A percentile compares a stretch with the other conserved stretches of the same genome.
phyloP scores from a whole-genome alignment of 179 eudicot species.

The Spergularia azorica region DNA sequence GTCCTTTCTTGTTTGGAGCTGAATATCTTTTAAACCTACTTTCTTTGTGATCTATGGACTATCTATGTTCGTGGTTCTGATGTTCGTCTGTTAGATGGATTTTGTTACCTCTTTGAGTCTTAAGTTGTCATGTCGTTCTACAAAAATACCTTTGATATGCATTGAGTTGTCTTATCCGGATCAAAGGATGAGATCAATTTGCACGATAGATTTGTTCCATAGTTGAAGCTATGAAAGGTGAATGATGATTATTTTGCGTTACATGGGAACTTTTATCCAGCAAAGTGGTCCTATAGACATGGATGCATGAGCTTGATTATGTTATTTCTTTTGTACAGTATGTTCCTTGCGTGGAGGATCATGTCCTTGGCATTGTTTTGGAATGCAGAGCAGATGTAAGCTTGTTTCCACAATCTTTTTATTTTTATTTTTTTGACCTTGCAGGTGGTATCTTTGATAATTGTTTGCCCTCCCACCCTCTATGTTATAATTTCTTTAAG shows the following conservation, averaged over 20 bases:
- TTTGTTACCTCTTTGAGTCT: not conserved
- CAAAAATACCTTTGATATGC: not conserved
- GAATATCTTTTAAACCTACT: not conserved
- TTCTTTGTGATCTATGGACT: too few species aligned
- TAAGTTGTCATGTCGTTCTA: not conserved
- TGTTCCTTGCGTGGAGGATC: conserved; percentile 81
- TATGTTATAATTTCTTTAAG: too few species aligned
- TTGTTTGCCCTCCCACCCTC: too few species aligned
- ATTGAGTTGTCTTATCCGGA: not conserved
- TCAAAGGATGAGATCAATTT: not conserved
- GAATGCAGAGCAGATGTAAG: conserved; percentile 88
- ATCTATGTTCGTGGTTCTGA: not conserved
- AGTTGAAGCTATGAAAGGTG: not conserved
- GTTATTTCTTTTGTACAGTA: conserved; percentile 51
- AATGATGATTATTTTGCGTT: not conserved
- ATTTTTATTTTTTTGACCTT: too few species aligned
- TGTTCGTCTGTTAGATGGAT: not conserved
- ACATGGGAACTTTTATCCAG: not conserved
- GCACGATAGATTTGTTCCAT: not conserved
- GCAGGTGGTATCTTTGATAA: too few species aligned
- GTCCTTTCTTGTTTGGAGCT: not conserved
- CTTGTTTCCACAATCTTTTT: not conserved
- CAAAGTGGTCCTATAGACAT: not conserved
- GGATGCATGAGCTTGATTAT: conserved; percentile 9
- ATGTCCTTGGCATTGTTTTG: conserved; percentile 85